Base-by-base conservation (phyloP, 768 basidiomycete species). In the Mycena rebaudengoi region DNA sequence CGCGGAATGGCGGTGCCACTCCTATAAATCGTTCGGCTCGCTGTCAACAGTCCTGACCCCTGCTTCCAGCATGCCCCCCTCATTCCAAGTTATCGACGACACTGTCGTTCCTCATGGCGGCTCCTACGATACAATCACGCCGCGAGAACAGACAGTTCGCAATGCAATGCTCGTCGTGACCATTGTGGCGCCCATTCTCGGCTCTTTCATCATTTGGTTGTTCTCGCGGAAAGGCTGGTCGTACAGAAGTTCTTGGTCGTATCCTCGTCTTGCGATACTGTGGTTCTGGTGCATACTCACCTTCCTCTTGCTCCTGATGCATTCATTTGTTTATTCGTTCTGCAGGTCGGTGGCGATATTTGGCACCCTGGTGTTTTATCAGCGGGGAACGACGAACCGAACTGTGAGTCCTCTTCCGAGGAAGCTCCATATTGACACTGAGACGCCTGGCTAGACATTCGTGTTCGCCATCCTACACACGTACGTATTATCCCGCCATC, bases 111-210 rank as follows among this genome's bases (percentile, higher is more conserved):
- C 60, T 54, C 60, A 62, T 28, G 60, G 60, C 39, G 60, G 60
- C 60, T 62, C 60, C 33, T 62, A 62, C 43, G 60, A 52, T 45
- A 62, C 28, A 41, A 50, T 62, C 14, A 62, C 60, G 33, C 50
- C 60, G 23, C 60, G 49, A 35, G 60, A 62, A 54, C 13, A 53
- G 33, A 62, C 48, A 43, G 60, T 62, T 35, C 60, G 60, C 28
- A 62, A 62, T 54, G 60, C 60, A 25, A 62, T 62, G 60, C 50
- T 51, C 21, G 48, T 62, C 44, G 44, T 62, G 49, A 62, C 60
- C 50, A 13, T 62, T 23, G 39, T 37, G 23, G 41, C 60, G 14
- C 60, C 60, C 2, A 53, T 62, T 45, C 18, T 62, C 13, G 60
- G 60, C 50, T 62, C 60, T 39, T 62, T 62, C 60, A 45, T 54